Evolutionary conservation across 2,329 filamentous ascomycete species (phyloP).

Genomic region (Aspergillus oerlinghausenensis): DNA sequence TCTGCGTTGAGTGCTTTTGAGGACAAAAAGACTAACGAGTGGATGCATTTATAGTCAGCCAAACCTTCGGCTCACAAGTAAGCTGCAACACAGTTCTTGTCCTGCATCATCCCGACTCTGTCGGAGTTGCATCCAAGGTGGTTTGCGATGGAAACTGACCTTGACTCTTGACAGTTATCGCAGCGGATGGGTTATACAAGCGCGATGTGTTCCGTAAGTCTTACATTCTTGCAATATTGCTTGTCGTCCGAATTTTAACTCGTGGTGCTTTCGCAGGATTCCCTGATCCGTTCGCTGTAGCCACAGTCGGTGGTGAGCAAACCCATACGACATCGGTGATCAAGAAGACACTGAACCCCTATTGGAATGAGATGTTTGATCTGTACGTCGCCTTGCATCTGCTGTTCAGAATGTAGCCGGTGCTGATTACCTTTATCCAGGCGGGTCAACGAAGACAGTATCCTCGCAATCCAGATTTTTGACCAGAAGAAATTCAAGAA

Average conservation of each 20-base stretch:
- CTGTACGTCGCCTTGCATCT: slow-evolving; percentile 59
- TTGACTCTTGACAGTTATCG: slow-evolving; percentile 70
- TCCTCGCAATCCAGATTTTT: slow-evolving; percentile 96
- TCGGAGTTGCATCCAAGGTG: neutral
- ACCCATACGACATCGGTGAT: slow-evolving; percentile 97
- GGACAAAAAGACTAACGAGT: slow-evolving; percentile 18
- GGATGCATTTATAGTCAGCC: slow-evolving; percentile 55
- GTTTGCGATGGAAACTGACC: slow-evolving; percentile 19
- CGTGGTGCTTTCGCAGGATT: slow-evolving; percentile 60
- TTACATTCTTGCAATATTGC: neutral
- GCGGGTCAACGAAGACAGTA: slow-evolving; percentile 88
- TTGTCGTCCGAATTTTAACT: neutral
- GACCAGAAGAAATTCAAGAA: slow-evolving; percentile 99
- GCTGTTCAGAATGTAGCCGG: neutral
- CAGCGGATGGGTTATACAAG: slow-evolving; percentile 97
- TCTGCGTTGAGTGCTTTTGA: slow-evolving; percentile 6
- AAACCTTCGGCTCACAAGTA: slow-evolving; percentile 93
- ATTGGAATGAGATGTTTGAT: slow-evolving; percentile 99
- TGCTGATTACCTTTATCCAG: slow-evolving; percentile 46
- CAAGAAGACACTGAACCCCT: slow-evolving; percentile 97
- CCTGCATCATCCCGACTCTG: neutral
- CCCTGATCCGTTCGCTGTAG: slow-evolving; percentile 95
- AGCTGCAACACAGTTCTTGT: slow-evolving; percentile 18
- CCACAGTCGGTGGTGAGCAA: slow-evolving; percentile 95
- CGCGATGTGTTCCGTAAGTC: slow-evolving; percentile 95